A percentile compares a stretch with the other conserved stretches of the same genome.
Evolutionary conservation across 352 stramenopile genomes (phyloP).

Genomic region (Phytophthora fragariaefolia): DNA sequence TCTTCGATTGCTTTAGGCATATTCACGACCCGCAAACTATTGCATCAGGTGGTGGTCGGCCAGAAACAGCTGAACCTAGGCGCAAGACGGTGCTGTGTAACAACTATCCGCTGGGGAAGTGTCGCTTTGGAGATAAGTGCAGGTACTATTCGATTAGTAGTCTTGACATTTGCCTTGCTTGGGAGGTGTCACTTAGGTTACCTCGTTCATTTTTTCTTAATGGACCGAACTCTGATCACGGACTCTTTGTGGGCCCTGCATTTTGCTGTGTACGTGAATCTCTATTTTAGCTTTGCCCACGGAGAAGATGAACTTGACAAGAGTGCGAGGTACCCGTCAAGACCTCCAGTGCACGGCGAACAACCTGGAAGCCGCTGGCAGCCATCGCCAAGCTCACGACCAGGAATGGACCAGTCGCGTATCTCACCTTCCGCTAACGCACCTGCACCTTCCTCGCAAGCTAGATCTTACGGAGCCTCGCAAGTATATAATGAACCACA

Average conservation of each 20-base stretch:
- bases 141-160: slow-evolving; percentile 60
- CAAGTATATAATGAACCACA: slow-evolving; percentile 72
- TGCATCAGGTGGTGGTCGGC: slow-evolving; percentile 16
- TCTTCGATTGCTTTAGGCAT: slow-evolving; percentile 50
- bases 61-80: slow-evolving; percentile 53
- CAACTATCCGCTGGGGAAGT: slow-evolving; percentile 76
- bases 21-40: slow-evolving; percentile 52
- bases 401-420: slow-evolving; percentile 28
- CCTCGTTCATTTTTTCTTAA: slow-evolving; percentile 27
- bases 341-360: slow-evolving; percentile 28
- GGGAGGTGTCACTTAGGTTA: slow-evolving; percentile 17
- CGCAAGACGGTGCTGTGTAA: slow-evolving; percentile 83
- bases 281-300: slow-evolving; percentile 76
- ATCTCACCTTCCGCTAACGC: slow-evolving; percentile 34
- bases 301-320: slow-evolving; percentile 71
- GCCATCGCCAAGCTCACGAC: slow-evolving; percentile 24
- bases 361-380: slow-evolving; percentile 39
- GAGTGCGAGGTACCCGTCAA: slow-evolving; percentile 16
- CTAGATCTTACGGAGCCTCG: slow-evolving; percentile 66
- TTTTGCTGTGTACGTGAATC: slow-evolving; percentile 37
- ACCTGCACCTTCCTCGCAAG: slow-evolving; percentile 43
- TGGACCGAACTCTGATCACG: slow-evolving; percentile 41
- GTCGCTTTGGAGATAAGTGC: slow-evolving; percentile 86
- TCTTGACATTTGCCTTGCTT: slow-evolving; percentile 20
- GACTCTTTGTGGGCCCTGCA: slow-evolving; percentile 29